Evolutionary conservation across 192 early-diverging fungal species (phyloP).

Genomic region (Entomortierella chlamydospora): DNA sequence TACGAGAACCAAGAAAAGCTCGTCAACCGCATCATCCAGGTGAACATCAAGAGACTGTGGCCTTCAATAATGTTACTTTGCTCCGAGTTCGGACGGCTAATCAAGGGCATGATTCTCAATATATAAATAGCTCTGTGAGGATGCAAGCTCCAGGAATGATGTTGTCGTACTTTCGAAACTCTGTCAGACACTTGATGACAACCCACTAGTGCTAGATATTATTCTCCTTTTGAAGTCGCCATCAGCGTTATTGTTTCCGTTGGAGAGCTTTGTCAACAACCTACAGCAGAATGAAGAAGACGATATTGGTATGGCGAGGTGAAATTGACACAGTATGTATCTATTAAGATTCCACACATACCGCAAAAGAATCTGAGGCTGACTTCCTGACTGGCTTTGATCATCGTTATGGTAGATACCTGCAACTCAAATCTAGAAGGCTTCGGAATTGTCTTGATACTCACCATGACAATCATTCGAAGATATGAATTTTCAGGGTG

Average conservation of each 20-base stretch:
- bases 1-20: conserved; percentile 43
- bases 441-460: conserved; percentile 34
- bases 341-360: no score
- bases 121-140: conserved; percentile 30
- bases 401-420: conserved; percentile 16
- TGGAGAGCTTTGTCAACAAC: conserved; percentile 46
- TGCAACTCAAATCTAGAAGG: conserved; percentile 51
- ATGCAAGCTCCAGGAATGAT: conserved; percentile 28
- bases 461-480: conserved; percentile 46
- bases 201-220: conserved; percentile 38
- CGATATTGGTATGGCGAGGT: conserved; percentile 33
- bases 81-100: no score
- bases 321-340: no score
- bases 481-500: conserved; percentile 43
- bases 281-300: conserved; percentile 46
- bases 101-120: neutral
- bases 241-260: conserved; percentile 24
- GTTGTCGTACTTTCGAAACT: conserved; percentile 32
- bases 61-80: no score
- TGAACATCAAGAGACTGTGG: neutral
- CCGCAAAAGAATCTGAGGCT: no score
- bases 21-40: conserved; percentile 40
- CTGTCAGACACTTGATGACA: conserved; percentile 49
- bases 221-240: conserved; percentile 35
- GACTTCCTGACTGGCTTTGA: neutral